Conservation (phyloP, 257 asterid species). For the Coffea canephora region DNA sequence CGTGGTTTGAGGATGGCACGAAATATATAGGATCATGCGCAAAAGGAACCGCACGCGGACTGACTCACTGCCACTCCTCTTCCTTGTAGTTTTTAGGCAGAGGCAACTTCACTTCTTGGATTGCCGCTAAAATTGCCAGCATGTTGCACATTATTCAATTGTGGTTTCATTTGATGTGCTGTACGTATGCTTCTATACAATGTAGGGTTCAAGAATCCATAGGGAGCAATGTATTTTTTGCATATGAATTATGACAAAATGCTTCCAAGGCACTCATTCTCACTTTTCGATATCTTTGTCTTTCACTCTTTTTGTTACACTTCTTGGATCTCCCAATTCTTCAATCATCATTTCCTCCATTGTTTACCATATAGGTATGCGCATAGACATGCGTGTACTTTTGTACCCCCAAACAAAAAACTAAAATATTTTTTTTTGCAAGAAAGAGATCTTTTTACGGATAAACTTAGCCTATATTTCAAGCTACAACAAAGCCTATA, state of each 20-base stretch:
- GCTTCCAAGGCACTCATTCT: constrained; percentile 46
- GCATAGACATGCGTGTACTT: constrained; percentile 6
- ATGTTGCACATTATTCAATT: constrained; percentile 14
- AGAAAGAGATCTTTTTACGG: too few species aligned
- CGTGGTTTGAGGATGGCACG: constrained; percentile 22
- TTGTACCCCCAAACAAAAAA: not conserved
- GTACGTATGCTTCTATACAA: not conserved
- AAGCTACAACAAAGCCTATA: too few species aligned
- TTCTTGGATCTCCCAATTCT: constrained; percentile 48
- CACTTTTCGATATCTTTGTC: constrained; percentile 50
- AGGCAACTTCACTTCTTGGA: constrained; percentile 10
- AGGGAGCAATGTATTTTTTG: constrained; percentile 1
- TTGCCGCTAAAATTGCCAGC: constrained; percentile 15
- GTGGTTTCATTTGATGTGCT: too few species aligned
- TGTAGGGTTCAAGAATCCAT: not conserved
- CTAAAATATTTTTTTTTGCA: too few species aligned
- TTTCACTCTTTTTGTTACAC: constrained; percentile 22
- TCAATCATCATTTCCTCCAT: constrained; percentile 32
- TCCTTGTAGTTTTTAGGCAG: constrained; percentile 10
- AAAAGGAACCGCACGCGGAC: constrained; percentile 54
- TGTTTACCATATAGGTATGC: constrained; percentile 1
- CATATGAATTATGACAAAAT: constrained; percentile 18
- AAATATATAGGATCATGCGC: constrained; percentile 56
- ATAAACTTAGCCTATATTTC: not conserved
- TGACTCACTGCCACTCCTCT: constrained; percentile 33